Conservation (phyloP, 2,329 filamentous ascomycete species). For the Paramyrothecium roridum region DNA sequence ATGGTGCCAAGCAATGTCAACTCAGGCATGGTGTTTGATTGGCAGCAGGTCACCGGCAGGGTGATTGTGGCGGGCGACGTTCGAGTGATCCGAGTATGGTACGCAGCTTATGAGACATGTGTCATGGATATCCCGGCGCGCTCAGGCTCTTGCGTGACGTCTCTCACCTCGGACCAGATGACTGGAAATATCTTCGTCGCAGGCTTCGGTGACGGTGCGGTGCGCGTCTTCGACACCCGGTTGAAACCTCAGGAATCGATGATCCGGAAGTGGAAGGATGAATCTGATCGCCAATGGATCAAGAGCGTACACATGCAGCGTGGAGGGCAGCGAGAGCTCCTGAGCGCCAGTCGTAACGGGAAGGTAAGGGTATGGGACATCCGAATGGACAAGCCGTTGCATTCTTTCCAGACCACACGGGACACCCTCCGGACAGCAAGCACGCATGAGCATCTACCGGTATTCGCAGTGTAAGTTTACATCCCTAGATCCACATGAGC, state of each 20-base stretch:
- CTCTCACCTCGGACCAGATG: slow-evolving; percentile 94
- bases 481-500: neutral
- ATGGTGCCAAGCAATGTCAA: slow-evolving; percentile 93
- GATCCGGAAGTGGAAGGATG: slow-evolving; percentile 96
- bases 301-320: slow-evolving; percentile 96
- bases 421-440: slow-evolving; percentile 81
- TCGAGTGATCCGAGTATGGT: slow-evolving; percentile 94
- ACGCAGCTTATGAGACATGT: slow-evolving; percentile 89
- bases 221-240: slow-evolving; percentile 91
- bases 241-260: slow-evolving; percentile 81
- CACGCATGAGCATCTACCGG: slow-evolving; percentile 93
- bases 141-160: slow-evolving; percentile 93
- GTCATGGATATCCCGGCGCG: slow-evolving; percentile 91
- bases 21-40: slow-evolving; percentile 94
- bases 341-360: slow-evolving; percentile 87
- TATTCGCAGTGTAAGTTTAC: slow-evolving; percentile 80
- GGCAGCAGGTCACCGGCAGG: slow-evolving; percentile 96
- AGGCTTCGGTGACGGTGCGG: slow-evolving; percentile 91
- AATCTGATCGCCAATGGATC: slow-evolving; percentile 82
- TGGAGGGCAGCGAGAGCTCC: slow-evolving; percentile 84
- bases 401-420: slow-evolving; percentile 69
- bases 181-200: slow-evolving; percentile 95
- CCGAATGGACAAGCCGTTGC: slow-evolving; percentile 74
- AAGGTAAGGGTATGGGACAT: slow-evolving; percentile 97
- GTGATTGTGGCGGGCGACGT: slow-evolving; percentile 96